Percentiles rank a stretch among this genome's conserved stretches.
Evolutionary conservation across 345 rosid species (phyloP).

Genomic region (Populus simonii): DNA sequence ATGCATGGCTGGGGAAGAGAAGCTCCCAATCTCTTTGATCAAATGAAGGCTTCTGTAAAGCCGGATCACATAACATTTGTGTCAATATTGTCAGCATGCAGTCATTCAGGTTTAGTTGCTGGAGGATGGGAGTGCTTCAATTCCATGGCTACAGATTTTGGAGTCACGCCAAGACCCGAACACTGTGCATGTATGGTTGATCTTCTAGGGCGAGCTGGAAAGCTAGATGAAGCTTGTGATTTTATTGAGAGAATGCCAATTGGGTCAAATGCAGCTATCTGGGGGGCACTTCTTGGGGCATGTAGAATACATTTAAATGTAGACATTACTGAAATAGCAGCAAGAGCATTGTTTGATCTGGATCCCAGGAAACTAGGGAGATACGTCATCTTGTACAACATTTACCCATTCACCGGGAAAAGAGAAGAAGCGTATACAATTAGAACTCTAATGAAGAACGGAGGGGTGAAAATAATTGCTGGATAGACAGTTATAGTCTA

Average conservation of each 20-base stretch:
- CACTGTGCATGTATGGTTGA: constrained; percentile 61
- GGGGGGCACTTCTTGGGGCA: constrained; percentile 56
- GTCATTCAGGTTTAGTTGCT: constrained; percentile 46
- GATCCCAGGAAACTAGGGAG: constrained; percentile 49
- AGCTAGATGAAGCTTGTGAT: constrained; percentile 33
- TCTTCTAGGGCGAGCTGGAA: constrained; percentile 49
- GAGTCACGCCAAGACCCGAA: constrained; percentile 35
- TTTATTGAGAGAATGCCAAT: constrained; percentile 47
- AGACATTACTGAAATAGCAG: constrained; percentile 49
- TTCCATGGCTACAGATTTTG: constrained; percentile 42
- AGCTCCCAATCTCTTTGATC: constrained; percentile 39
- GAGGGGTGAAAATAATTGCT: too few relatives aligned
- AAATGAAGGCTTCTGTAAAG: constrained; percentile 39
- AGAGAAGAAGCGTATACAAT: too few relatives aligned
- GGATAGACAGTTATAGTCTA: too few relatives aligned
- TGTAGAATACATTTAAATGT: constrained; percentile 46
- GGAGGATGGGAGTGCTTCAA: constrained; percentile 51
- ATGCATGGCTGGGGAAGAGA: constrained; percentile 44
- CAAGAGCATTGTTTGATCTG: constrained; percentile 42
- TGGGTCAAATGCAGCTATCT: constrained; percentile 39
- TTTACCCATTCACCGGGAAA: too few relatives aligned
- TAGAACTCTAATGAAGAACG: constrained; percentile 46
- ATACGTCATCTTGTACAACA: too few relatives aligned
- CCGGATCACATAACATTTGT: constrained; percentile 48
- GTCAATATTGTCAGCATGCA: constrained; percentile 48